Percentiles rank a stretch among this genome's conserved stretches.
Evolutionary conservation across 2,329 filamentous ascomycete genomes (phyloP).

Genomic region (Cryphonectria nitschkei): DNA sequence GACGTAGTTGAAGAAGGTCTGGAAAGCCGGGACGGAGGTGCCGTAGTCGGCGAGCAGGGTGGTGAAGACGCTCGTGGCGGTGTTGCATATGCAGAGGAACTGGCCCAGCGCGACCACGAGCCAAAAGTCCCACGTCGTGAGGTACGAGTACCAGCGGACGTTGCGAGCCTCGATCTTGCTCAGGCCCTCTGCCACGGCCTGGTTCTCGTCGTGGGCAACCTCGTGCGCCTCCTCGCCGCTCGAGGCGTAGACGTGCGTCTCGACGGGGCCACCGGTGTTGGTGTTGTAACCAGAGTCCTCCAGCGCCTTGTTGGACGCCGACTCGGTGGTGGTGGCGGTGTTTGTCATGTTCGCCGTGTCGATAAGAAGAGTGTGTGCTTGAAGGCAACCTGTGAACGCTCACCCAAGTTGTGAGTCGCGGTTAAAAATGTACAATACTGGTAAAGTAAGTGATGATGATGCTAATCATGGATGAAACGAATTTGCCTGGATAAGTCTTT

Average conservation of each 20-base stretch:
- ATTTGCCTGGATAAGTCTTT: conserved; percentile 53
- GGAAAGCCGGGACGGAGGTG: conserved; percentile 90
- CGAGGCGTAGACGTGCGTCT: conserved; percentile 33
- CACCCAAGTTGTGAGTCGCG: background rate
- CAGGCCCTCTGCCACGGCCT: conserved; percentile 54
- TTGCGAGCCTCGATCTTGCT: conserved; percentile 58
- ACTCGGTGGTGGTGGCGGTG: conserved; percentile 20
- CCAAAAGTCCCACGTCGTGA: conserved; percentile 87
- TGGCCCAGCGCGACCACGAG: conserved; percentile 80
- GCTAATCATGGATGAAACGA: background rate
- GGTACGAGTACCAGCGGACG: conserved; percentile 70
- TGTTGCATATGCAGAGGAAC: conserved; percentile 86
- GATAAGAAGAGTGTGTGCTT: background rate
- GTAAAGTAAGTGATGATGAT: background rate
- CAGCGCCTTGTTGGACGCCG: conserved; percentile 35
- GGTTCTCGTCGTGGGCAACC: conserved; percentile 35
- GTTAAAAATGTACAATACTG: background rate
- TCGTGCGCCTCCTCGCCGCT: conserved; percentile 24
- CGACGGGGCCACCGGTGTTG: conserved; percentile 33
- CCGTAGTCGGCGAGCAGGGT: conserved; percentile 67
- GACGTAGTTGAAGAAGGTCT: conserved; percentile 93
- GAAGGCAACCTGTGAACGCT: background rate
- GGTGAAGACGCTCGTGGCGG: conserved; percentile 88
- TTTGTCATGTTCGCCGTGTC: conserved; percentile 24
- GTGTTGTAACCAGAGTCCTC: conserved; percentile 33